Conservation (phyloP, 2,329 filamentous ascomycete genomes). For the Fusarium hostae region DNA sequence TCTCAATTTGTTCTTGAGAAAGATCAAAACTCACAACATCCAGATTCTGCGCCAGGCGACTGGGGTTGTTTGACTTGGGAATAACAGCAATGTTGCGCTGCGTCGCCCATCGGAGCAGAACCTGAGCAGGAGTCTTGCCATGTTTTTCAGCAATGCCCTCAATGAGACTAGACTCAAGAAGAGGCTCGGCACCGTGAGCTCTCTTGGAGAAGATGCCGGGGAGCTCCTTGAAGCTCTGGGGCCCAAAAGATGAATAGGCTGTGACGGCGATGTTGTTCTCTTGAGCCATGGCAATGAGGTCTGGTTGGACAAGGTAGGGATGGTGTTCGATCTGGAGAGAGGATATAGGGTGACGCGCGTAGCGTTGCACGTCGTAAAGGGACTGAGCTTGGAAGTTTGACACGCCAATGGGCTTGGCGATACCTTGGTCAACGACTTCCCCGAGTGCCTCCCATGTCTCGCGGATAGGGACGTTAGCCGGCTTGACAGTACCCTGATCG, state of each 20-base stretch:
- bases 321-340: conserved; percentile 76
- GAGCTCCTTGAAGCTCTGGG: conserved; percentile 56
- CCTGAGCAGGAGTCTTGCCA: conserved; percentile 70
- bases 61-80: conserved; percentile 68
- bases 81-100: conserved; percentile 72
- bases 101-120: conserved; percentile 74
- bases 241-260: conserved; percentile 74
- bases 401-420: conserved; percentile 78
- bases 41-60: conserved; percentile 64
- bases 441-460: conserved; percentile 86
- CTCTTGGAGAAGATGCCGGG: conserved; percentile 43
- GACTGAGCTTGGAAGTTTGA: conserved; percentile 77
- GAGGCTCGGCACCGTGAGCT: conserved; percentile 41
- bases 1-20: conserved; percentile 63
- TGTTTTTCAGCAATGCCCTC: conserved; percentile 64
- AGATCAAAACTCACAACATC: conserved; percentile 67
- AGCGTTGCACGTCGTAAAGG: conserved; percentile 69
- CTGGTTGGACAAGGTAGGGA: conserved; percentile 71
- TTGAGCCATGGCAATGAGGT: conserved; percentile 66
- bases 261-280: conserved; percentile 68
- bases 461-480: conserved; percentile 72
- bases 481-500: conserved; percentile 60
- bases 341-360: conserved; percentile 64
- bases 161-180: conserved; percentile 53
- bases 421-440: conserved; percentile 70